phyloP scores from a whole-genome alignment of 805 yeast species.

The Wickerhamiella hasegawae region DNA sequence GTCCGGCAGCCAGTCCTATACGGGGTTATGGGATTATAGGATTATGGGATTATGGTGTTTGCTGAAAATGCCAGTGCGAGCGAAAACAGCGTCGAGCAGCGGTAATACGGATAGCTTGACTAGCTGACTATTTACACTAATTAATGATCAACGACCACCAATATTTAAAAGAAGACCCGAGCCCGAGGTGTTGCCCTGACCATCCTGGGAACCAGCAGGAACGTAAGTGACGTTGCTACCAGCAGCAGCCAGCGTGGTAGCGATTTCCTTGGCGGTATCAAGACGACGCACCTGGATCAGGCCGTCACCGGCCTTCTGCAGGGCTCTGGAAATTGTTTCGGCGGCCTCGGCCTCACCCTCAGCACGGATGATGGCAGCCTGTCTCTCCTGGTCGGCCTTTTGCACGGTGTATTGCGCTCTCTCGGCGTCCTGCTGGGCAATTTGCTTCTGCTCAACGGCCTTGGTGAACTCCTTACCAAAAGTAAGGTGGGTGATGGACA shows the following conservation, averaged over 20 bases:
- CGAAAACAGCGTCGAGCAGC: too few species aligned
- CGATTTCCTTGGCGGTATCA: slow-evolving; percentile 94
- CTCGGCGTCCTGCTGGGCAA: slow-evolving; percentile 99
- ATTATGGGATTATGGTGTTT: too few species aligned
- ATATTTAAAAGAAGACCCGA: slow-evolving; percentile 1
- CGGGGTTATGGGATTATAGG: too few species aligned
- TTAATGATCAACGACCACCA: slow-evolving; percentile 1
- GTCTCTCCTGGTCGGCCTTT: slow-evolving; percentile 93
- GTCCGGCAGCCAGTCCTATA: too few species aligned
- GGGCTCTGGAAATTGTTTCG: slow-evolving; percentile 81
- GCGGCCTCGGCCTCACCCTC: slow-evolving; percentile 99
- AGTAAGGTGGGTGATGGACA: slow-evolving; percentile 93
- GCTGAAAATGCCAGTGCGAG: too few species aligned
- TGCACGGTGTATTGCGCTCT: slow-evolving; percentile 87
- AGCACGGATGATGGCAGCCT: slow-evolving; percentile 87
- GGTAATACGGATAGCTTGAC: too few species aligned
- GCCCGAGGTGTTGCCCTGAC: not conserved
- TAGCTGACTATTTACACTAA: too few species aligned
- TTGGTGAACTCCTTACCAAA: slow-evolving; percentile 93
- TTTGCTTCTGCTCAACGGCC: slow-evolving; percentile 97
- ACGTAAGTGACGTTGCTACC: slow-evolving; percentile 70
- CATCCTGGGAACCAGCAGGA: slow-evolving; percentile 32
- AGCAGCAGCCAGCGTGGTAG: slow-evolving; percentile 66
- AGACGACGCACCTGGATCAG: slow-evolving; percentile 81
- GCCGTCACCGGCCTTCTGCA: slow-evolving; percentile 92